Conservation (phyloP, 305 asterid species). For the Lippia alba region DNA sequence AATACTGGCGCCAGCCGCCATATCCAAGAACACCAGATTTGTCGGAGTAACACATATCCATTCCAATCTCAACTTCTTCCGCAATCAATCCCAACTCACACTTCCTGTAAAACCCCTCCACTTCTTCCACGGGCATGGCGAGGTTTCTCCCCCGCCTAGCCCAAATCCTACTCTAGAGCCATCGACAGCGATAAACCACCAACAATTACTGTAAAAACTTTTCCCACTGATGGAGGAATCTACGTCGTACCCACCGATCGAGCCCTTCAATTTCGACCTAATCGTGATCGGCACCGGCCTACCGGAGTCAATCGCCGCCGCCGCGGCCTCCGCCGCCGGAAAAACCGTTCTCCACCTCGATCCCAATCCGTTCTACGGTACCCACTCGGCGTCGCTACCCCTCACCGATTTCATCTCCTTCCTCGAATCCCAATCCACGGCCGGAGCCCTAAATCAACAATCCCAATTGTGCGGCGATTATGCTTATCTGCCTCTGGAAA, state of each 20-base stretch:
- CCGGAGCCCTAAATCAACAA: conserved; percentile 41
- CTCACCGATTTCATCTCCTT: conserved; percentile 60
- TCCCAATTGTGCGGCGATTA: conserved; percentile 36
- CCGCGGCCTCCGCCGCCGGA: conserved; percentile 77
- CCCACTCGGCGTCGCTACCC: conserved; percentile 76
- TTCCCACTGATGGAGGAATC: conserved; percentile 46
- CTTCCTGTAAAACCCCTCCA: no score
- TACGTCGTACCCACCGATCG: conserved; percentile 59
- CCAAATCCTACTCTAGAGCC: no score
- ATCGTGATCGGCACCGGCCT: conserved; percentile 83
- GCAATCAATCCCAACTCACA: no score
- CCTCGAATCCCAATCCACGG: conserved; percentile 46
- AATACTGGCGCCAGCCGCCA: no score
- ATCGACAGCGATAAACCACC: neutral
- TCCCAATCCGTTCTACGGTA: conserved; percentile 75
- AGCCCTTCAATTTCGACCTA: conserved; percentile 77
- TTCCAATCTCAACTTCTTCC: no score
- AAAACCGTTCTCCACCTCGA: conserved; percentile 90
- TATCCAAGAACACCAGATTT: no score
- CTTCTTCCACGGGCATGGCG: no score
- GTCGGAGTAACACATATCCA: no score
- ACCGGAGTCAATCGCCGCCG: conserved; percentile 82
- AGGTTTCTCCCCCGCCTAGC: no score
- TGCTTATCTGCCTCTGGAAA: conserved; percentile 42
- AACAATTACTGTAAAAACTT: neutral